Base-by-base conservation (phyloP, 2,329 filamentous ascomycete species). In the Hymenotorrendiella dingleyae region DNA sequence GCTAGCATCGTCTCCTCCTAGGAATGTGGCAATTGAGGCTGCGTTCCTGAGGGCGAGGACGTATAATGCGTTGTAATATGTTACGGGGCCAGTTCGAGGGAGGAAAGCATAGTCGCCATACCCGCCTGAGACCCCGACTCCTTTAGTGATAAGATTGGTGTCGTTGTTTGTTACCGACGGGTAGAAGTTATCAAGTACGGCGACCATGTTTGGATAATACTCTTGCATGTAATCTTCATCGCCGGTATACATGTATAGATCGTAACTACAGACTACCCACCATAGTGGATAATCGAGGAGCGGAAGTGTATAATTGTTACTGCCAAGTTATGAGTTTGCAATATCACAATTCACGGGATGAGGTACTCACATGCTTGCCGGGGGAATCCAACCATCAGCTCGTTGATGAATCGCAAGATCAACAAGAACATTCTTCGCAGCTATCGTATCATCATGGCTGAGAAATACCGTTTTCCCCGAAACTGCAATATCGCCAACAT, bases 41-140 rank as follows among this genome's bases (percentile, higher is more conserved):
- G 70, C 68, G n/a, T 65, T 61, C 1, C 59, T 54, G 1, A 74
- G 61, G 0, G 71, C 70, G 6, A 68, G 60, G 2, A 71, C 64
- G 42, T 74, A 74, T 3, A 74, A 60, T 1, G 69, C 69, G 45
- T 71, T 76, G 64, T 74, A 74, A 47, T 76, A 76, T 0, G 70
- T 72, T 17, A 73, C 66, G 24, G 68, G 58, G 0, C 72, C 72
- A 17, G 57, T 64, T 4, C 72, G 64, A 1, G 64, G 63, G 1
- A 75, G 55, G 49, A 76, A 76, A 0, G 71, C 72, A 49, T 69
- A 76, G 53, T 76, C 72, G 3, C 72, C 72, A 45, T 72, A 72
- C 1, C 60, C 62, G 4, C 56, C 60, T 2, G 57, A 55, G 3
- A 48, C 29, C n/a, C 58, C 58, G 2, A 59, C 12, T 3, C 62